Percentiles rank a stretch among this genome's conserved stretches.
Conservation (phyloP, 352 stramenopile species). For the Globisporangium cylindrosporum region DNA sequence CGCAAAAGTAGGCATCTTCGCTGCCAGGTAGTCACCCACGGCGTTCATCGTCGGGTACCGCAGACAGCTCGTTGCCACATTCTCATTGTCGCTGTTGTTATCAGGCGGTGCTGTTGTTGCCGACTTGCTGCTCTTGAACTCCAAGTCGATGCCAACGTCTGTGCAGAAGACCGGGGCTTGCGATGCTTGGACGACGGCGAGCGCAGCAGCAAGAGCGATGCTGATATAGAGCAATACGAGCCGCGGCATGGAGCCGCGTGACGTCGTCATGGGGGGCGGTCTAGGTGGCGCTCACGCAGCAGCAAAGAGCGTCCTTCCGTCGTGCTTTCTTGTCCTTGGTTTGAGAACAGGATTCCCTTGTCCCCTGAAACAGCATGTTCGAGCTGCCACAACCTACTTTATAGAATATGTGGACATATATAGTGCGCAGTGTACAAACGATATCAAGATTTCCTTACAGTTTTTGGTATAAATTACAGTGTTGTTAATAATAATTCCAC, state of each 20-base stretch:
- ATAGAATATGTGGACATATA: neutral
- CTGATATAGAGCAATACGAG: neutral
- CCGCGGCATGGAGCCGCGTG: constrained; percentile 1
- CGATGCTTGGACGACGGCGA: constrained; percentile 3
- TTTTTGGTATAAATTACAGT: no score
- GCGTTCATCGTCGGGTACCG: constrained; percentile 34
- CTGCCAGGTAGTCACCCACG: constrained; percentile 30
- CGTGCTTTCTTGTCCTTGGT: neutral
- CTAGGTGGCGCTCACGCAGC: neutral
- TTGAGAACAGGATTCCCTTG: neutral
- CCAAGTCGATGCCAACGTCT: constrained; percentile 44
- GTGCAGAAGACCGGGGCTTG: constrained; percentile 34
- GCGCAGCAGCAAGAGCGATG: neutral
- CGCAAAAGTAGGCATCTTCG: constrained; percentile 30
- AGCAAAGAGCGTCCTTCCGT: neutral
- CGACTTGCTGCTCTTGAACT: constrained; percentile 22
- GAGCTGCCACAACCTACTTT: neutral
- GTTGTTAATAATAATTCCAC: no score
- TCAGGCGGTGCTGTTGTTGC: constrained; percentile 12
- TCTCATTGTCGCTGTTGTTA: constrained; percentile 13
- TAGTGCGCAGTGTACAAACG: neutral
- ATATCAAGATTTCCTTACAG: no score
- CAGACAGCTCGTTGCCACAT: constrained; percentile 26
- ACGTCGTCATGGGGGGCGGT: neutral
- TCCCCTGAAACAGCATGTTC: neutral